These are phyloP conservation scores for Thalassiosira mediterranea DNA, from an alignment of 352 stramenopile species.

Conservation along the genomic window DNA sequence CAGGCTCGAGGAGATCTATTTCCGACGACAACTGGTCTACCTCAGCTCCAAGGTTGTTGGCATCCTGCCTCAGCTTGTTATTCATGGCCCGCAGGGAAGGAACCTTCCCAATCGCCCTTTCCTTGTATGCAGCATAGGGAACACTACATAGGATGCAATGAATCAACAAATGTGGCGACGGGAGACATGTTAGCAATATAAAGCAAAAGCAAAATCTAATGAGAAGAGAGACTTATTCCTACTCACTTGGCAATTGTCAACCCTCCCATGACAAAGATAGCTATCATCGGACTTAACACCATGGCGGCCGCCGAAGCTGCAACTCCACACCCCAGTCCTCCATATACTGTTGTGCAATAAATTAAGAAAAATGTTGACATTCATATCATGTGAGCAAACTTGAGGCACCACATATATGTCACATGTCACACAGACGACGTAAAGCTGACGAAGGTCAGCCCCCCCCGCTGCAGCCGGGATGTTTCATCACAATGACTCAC, in stretches of 20 bases:
- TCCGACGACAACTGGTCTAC: slow-evolving; percentile 28
- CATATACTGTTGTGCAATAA: slow-evolving; percentile 2
- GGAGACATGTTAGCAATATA: too few species aligned
- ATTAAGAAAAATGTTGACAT: background rate
- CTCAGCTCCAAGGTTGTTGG: slow-evolving; percentile 29
- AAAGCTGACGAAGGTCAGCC: background rate
- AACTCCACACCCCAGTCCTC: slow-evolving; percentile 8
- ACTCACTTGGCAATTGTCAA: slow-evolving; percentile 45
- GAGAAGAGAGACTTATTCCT: background rate
- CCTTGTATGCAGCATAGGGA: slow-evolving; percentile 43
- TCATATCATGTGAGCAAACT: slow-evolving; percentile 1
- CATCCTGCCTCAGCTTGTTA: slow-evolving; percentile 46
- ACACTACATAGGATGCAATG: slow-evolving; percentile 1
- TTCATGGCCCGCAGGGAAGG: slow-evolving; percentile 43
- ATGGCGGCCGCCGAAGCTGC: slow-evolving; percentile 29
- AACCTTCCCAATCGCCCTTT: slow-evolving; percentile 38
- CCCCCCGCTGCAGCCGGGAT: too few species aligned
- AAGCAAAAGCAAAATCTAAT: too few species aligned
- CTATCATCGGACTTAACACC: slow-evolving; percentile 14
- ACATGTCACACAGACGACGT: too few species aligned
- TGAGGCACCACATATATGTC: background rate
- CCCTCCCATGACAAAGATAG: slow-evolving; percentile 40
- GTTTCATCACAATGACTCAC: slow-evolving; percentile 25
- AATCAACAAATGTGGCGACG: background rate
- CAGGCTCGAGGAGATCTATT: slow-evolving; percentile 40